Conservation (phyloP, 495 filamentous ascomycete species). For the Penicillium desertorum region DNA sequence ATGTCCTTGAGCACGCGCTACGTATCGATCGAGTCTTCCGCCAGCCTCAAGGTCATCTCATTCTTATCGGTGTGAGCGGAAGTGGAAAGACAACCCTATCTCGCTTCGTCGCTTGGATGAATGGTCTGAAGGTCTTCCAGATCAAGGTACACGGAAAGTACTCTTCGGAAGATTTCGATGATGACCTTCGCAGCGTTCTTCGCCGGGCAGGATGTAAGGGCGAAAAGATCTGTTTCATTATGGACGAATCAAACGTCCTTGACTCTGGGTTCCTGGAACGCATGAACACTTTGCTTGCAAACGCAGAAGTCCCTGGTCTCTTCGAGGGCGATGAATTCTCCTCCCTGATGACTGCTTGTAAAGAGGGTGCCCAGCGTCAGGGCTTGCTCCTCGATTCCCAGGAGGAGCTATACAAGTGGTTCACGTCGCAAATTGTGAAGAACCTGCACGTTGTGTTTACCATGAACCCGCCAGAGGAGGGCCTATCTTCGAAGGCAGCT, state of each 20-base stretch:
- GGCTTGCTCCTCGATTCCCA: constrained; percentile 92
- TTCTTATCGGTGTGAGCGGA: constrained; percentile 96
- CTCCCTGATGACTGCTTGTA: constrained; percentile 96
- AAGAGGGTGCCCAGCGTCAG: constrained; percentile 95
- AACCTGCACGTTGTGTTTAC: constrained; percentile 99
- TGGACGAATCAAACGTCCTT: constrained; percentile 98
- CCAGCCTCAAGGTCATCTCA: constrained; percentile 96
- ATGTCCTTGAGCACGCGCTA: constrained; percentile 95
- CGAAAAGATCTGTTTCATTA: constrained; percentile 99
- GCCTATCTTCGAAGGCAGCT: constrained; percentile 89
- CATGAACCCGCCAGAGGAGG: constrained; percentile 99
- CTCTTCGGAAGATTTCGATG: constrained; percentile 97
- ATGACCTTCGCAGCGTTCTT: constrained; percentile 90
- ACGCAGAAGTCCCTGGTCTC: constrained; percentile 95
- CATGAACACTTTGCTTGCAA: constrained; percentile 98
- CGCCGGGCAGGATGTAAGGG: constrained; percentile 94
- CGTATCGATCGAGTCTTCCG: constrained; percentile 98
- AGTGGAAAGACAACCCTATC: constrained; percentile 98
- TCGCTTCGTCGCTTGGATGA: constrained; percentile 99
- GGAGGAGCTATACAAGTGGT: constrained; percentile 99
- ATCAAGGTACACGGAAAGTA: constrained; percentile 99
- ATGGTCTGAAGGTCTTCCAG: constrained; percentile 96
- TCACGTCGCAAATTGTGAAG: constrained; percentile 98
- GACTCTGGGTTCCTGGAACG: constrained; percentile 98
- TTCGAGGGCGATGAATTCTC: constrained; percentile 98